Base-by-base conservation (phyloP, 2,329 filamentous ascomycete species). In the Fusarium neocosmosporiellum region DNA sequence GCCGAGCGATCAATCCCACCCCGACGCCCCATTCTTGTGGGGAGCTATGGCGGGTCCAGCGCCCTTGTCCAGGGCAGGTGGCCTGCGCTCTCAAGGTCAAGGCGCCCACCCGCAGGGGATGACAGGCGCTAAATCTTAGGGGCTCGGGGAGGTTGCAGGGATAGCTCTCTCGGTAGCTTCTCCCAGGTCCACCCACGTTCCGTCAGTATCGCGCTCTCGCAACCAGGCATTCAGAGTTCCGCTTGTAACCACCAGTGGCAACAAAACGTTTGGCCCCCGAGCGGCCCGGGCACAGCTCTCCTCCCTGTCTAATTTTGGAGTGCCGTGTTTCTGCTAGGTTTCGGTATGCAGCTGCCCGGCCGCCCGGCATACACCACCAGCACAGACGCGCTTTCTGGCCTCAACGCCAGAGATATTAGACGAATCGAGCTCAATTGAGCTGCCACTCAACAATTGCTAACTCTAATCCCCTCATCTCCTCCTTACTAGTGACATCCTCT, bases 101-200 rank as follows among this genome's bases (percentile, higher is more conserved):
- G 65, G 68, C 68, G 58, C 39, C 59, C 63, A 62, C 34, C 62
- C 63, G 53, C 46, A 39, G 55, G 63, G 61, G 59, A 66, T 48
- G 63, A 63, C 61, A 67, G 61, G 61, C 70, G 55, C 72, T 67
- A 72, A 67, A n/a, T 59, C n/a, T 58, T 66, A 70, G 69, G 57
- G 66, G 64, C 66, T 64, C 68, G 73, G 71, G 65, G 67, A 65
- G 53, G 66, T 53, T 74, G 59, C 75, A 77, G 72, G 75, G 75
- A 66, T 76, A 77, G 75, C 72, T 72, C 70, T 70, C 59, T 76
- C 70, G 75, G 71, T 77, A 73, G 63, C 66, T 69, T 66, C 63
- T 63, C 67, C 43, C 63, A 63, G 61, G 50, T 67, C 72, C 61
- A 57, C 70, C 63, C 59, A 43, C 46, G 48, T 16, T 59, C 57